Evolutionary conservation across 768 basidiomycete species (phyloP).

Genomic region (Boletus edulis): DNA sequence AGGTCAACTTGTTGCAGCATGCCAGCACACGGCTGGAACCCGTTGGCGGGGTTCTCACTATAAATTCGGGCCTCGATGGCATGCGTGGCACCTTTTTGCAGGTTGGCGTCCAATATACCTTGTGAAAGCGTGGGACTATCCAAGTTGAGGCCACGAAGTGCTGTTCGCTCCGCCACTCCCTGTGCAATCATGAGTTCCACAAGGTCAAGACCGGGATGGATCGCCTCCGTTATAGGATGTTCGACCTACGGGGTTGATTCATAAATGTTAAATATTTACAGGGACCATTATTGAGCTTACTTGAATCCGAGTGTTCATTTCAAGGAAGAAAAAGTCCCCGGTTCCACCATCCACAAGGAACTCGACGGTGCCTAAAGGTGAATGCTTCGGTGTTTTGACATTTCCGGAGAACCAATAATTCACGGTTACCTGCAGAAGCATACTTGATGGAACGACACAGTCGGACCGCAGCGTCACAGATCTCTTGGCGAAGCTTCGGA

Average conservation of each 20-base stretch:
- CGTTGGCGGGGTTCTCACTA: constrained; percentile 57
- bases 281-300: constrained; percentile 20
- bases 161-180: constrained; percentile 39
- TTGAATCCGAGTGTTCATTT: constrained; percentile 71
- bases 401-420: background rate
- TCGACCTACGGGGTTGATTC: constrained; percentile 48
- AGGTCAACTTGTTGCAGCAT: constrained; percentile 55
- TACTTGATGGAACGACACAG: constrained; percentile 52
- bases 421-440: constrained; percentile 49
- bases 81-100: constrained; percentile 22
- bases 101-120: constrained; percentile 31
- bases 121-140: constrained; percentile 36
- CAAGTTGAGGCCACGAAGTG: constrained; percentile 12
- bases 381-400: background rate
- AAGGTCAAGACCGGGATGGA: constrained; percentile 55
- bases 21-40: constrained; percentile 59
- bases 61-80: constrained; percentile 61
- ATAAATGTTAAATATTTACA: background rate
- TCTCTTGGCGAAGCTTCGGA: constrained; percentile 42
- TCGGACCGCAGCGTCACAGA: constrained; percentile 53
- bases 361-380: constrained; percentile 56
- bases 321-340: constrained; percentile 61
- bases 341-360: constrained; percentile 57
- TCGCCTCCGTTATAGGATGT: constrained; percentile 61
- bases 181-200: constrained; percentile 65